Evolutionary conservation across 2,329 filamentous ascomycete species (phyloP), one percentile per base, ranked within the genome.

Genomic region (Furcasterigmium sp.): DNA sequence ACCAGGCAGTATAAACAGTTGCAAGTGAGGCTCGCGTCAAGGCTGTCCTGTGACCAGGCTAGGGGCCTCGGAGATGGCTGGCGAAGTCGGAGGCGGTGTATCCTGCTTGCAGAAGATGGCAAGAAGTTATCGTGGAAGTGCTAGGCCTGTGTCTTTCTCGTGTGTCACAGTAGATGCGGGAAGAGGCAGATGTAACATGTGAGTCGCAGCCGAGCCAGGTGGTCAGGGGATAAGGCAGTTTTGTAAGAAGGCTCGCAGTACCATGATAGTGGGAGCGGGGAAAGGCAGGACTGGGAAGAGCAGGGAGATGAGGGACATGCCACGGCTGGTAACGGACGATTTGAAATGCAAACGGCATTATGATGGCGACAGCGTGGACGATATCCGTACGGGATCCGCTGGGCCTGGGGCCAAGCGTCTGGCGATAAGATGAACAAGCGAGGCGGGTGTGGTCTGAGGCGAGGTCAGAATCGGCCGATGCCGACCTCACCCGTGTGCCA

Each of bases 381-480:
- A 19, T n/a, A 13, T 26, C 39, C 30, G 29, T 41, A 41, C 39
- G 39, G 30, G 20, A 35, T 21, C 29, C 20, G 13, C 21, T 9
- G 30, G 48, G 35, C 44, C 42, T 51, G 39, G 46, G 46, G 44
- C 46, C 44, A 49, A 51, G 46, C 36, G 56, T 62, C 58, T 56
- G 57, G 48, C 51, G 56, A 62, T 54, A 59, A 60, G 54, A 55
- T 57, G 55, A 56, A 56, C 56, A 55, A 53, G 57, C 53, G 58
- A 56, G 53, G 48, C 54, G 51, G 56, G 49, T 61, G 60, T 62
- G 59, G 59, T 51, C 58, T 61, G 59, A 62, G 56, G 47, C 56
- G 58, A 52, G 51, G 51, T 46, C 42, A 58, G 51, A 57, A 62
- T 62, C 59, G 59, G 59, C 53, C 59, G 59, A 62, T 58, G 51